Percentiles rank a stretch among this genome's conserved stretches.
Conservation (phyloP, 176 grass and related monocot genomes). For the Aegilops tauschii region DNA sequence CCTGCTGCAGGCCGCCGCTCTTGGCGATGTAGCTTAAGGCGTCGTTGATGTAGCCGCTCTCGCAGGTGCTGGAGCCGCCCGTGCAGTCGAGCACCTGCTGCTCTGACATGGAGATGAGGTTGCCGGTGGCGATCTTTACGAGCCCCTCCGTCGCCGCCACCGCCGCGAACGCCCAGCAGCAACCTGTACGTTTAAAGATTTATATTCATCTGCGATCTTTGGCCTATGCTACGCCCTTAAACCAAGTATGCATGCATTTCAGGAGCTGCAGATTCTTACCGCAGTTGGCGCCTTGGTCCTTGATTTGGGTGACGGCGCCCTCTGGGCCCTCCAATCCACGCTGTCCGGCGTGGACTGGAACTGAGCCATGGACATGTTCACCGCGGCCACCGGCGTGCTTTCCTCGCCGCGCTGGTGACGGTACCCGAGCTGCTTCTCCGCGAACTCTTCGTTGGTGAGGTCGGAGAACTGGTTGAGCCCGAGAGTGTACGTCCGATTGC, state of each 20-base stretch:
- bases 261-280: constrained; percentile 9
- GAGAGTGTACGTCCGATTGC: constrained; percentile 33
- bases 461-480: constrained; percentile 36
- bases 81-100: no score
- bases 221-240: no score
- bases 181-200: constrained; percentile 5
- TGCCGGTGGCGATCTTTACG: no score
- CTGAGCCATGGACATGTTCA: background rate
- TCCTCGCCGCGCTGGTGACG: no score
- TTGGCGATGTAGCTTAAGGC: background rate
- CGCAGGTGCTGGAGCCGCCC: no score
- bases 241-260: background rate
- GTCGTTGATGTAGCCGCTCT: no score
- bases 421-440: no score
- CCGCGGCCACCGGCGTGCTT: background rate
- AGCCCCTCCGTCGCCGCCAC: no score
- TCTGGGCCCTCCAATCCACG: constrained; percentile 40
- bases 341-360: background rate
- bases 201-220: background rate
- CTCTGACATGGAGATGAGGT: no score
- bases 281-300: constrained; percentile 30
- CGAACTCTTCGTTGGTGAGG: constrained; percentile 19
- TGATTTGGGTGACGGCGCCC: constrained; percentile 42
- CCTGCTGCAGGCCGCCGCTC: constrained; percentile 45
- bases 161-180: no score